Evolutionary conservation across 129 eudicot genomes (phyloP), one percentile per base, ranked within the genome.

Genomic region (Sambucus nigra): DNA sequence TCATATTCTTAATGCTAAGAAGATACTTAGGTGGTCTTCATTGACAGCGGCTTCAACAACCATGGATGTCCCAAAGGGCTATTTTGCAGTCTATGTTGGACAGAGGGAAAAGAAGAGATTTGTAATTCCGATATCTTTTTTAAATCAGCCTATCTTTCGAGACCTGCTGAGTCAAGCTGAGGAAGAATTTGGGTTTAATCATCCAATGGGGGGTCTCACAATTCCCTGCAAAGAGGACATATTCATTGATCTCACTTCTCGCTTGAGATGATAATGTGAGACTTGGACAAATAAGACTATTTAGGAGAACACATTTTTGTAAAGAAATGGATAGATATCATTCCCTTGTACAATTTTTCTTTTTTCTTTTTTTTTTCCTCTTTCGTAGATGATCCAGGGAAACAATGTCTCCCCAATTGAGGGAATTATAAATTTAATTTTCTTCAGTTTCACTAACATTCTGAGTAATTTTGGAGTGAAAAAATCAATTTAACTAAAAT

Each of bases 151-250:
- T 52, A 55, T 47, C 1, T 75, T 75, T 39, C 76, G 69, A 26
- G 76, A 65, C 22, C 23, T 75, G 65, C 52, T 69, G 1, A 17
- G 25, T 16, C 80, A 25, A 51, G 75, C 68, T 33, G 80, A 74
- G 48, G 72, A 74, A 45, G 80, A 69, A 21, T 75, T 50, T 15
- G 80, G 80, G 6, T 74, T 41, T 44, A 33, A 51, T 52, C 75
- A 74, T 49, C 71, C 80, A 19, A 68, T 64, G 68, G 80, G 80
- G 3, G 59, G 71, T 20, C 71, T 68, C 13, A 69, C 81, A 10
- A 59, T 75, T 33, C 76, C 76, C 20, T 75, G 81, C 57, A 59
- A 64, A 2, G 73, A 69, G 53, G 73, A 69, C 7, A 19, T 23
- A 4, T 75, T 75, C 38, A 10, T 64, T 17, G 66, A 69, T 25